Evolutionary conservation across 768 basidiomycete genomes (phyloP).

Genomic region (Heimioporus sp.): DNA sequence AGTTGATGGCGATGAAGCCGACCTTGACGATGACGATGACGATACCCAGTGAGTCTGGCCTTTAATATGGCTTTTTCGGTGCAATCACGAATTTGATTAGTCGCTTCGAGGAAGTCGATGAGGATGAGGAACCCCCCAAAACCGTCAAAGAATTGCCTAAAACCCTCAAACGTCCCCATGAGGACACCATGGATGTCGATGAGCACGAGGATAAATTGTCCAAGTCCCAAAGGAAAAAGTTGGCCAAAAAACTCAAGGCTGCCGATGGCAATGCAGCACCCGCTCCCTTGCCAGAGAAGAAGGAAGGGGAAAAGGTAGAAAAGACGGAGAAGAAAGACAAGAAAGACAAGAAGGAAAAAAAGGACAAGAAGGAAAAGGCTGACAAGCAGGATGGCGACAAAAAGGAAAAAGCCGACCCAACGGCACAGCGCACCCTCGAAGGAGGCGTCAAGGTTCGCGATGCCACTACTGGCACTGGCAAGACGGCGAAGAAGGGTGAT

Average conservation of each 20-base stretch:
- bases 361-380: conserved; percentile 34
- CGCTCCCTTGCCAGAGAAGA: conserved; percentile 20
- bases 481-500: conserved; percentile 82
- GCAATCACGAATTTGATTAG: conserved; percentile 19
- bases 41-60: conserved; percentile 38
- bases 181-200: conserved; percentile 49
- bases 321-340: conserved; percentile 49
- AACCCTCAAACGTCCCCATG: conserved; percentile 67
- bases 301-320: conserved; percentile 35
- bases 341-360: conserved; percentile 29
- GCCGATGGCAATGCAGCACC: conserved; percentile 48
- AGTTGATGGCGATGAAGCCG: conserved; percentile 60
- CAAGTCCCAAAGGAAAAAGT: conserved; percentile 58
- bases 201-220: conserved; percentile 38
- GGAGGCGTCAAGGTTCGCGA: conserved; percentile 80
- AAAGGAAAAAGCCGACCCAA: conserved; percentile 30
- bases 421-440: conserved; percentile 40
- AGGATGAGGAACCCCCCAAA: conserved; percentile 37
- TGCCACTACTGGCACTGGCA: conserved; percentile 76
- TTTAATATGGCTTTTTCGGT: not conserved
- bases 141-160: conserved; percentile 34
- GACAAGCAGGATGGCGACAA: conserved; percentile 33
- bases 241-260: conserved; percentile 71
- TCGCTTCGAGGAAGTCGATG: conserved; percentile 72
- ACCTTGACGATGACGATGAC: conserved; percentile 42